phyloP scores from a whole-genome alignment of 2,329 filamentous ascomycete species.

The Trichophyton schoenleinii region DNA sequence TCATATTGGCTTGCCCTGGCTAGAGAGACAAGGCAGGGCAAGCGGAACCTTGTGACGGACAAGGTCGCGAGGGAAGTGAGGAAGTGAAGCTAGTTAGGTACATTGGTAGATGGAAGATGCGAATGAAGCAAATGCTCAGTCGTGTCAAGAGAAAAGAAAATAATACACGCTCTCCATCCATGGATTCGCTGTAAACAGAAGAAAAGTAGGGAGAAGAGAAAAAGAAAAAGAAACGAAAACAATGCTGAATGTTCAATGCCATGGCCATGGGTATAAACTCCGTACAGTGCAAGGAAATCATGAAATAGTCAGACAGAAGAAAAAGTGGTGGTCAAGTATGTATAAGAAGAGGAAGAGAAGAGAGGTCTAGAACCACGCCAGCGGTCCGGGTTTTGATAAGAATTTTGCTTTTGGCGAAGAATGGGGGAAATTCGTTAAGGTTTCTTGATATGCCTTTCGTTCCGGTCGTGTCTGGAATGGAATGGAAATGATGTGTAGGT shows the following conservation, averaged over 20 bases:
- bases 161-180: conserved; percentile 2
- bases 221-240: neutral
- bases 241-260: neutral
- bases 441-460: neutral
- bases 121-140: no score
- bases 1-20: neutral
- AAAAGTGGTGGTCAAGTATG: conserved; percentile 8
- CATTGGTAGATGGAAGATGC: neutral
- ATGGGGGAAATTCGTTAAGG: neutral
- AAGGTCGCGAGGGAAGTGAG: neutral
- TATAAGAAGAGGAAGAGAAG: conserved; percentile 9
- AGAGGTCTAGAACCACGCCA: neutral
- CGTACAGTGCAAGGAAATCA: conserved; percentile 6
- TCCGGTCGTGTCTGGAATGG: neutral
- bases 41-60: neutral
- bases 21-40: neutral
- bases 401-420: neutral
- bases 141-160: neutral
- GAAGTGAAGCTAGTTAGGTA: neutral
- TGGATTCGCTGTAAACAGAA: conserved; percentile 1
- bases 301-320: conserved; percentile 2
- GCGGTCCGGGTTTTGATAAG: neutral
- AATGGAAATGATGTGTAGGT: neutral
- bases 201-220: neutral
- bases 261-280: conserved; percentile 12